These are phyloP conservation scores for Nicotiana sylvestris DNA, from an alignment of 257 asterid genomes.

Conservation along the genomic window DNA sequence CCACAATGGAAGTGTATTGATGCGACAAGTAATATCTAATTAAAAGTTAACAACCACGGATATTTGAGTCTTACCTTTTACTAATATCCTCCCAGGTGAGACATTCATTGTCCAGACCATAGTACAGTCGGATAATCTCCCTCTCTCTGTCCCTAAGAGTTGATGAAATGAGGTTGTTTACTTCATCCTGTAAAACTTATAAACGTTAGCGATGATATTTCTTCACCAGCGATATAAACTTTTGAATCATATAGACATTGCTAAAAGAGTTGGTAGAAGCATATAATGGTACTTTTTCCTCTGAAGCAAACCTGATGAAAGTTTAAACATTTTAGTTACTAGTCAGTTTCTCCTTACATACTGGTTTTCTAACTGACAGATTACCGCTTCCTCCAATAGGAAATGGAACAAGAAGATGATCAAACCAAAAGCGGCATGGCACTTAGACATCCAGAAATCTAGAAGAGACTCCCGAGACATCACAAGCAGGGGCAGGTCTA, in stretches of 20 bases:
- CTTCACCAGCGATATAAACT: neutral
- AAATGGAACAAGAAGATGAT: neutral
- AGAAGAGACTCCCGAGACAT: neutral
- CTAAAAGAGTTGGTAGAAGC: neutral
- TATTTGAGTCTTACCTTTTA: conserved; percentile 47
- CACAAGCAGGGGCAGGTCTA: neutral
- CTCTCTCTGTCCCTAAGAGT: conserved; percentile 72
- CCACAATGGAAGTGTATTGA: neutral
- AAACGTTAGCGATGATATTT: neutral
- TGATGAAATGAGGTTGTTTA: conserved; percentile 56
- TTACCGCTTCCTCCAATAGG: neutral
- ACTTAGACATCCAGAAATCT: neutral
- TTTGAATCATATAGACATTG: neutral
- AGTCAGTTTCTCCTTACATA: neutral
- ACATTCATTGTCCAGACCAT: conserved; percentile 79
- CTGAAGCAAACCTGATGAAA: neutral
- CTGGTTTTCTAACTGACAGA: neutral
- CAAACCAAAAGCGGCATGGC: neutral
- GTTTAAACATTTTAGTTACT: neutral
- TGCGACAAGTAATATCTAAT: neutral
- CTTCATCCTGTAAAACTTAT: conserved; percentile 64
- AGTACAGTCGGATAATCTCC: conserved; percentile 77
- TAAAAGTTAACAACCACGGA: neutral
- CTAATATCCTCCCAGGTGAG: conserved; percentile 99
- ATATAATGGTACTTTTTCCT: neutral